A percentile compares a stretch with the other conserved stretches of the same genome.
Evolutionary conservation across 1,284 basidiomycete genomes (phyloP).

Genomic region (Papiliotrema flavescens): DNA sequence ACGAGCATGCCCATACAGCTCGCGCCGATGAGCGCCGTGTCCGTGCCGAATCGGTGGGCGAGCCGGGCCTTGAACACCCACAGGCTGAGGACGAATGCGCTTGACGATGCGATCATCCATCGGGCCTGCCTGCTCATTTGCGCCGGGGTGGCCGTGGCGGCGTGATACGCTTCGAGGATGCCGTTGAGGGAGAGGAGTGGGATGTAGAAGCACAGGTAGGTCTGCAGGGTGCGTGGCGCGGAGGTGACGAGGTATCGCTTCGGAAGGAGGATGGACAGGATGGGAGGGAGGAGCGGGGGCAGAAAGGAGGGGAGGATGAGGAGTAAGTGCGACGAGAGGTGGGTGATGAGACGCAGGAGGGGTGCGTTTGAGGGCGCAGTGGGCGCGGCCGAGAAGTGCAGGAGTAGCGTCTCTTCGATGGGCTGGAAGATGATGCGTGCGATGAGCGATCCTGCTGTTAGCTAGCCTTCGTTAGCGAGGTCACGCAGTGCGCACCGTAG

Average conservation of each 20-base stretch:
- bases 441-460: slow-evolving; percentile 69
- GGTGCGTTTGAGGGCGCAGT: slow-evolving; percentile 30
- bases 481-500: slow-evolving; percentile 62
- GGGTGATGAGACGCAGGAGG: slow-evolving; percentile 57
- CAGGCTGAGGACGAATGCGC: slow-evolving; percentile 27
- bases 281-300: slow-evolving; percentile 65
- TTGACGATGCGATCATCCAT: slow-evolving; percentile 37
- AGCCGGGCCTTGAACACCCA: not conserved
- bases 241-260: slow-evolving; percentile 66
- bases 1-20: slow-evolving; percentile 37
- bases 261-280: slow-evolving; percentile 68
- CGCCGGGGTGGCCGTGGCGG: slow-evolving; percentile 60
- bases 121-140: slow-evolving; percentile 34
- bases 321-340: slow-evolving; percentile 65
- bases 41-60: not conserved
- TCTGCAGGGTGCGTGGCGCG: slow-evolving; percentile 62
- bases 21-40: slow-evolving; percentile 71
- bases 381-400: slow-evolving; percentile 76
- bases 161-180: slow-evolving; percentile 80
- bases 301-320: slow-evolving; percentile 70
- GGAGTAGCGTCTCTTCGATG: slow-evolving; percentile 80
- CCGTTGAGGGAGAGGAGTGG: slow-evolving; percentile 86
- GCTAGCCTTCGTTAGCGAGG: not conserved
- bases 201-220: slow-evolving; percentile 75
- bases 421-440: slow-evolving; percentile 90